Base-by-base conservation (phyloP, 192 early-diverging fungal genomes). In the Backusella mclennaniae region DNA sequence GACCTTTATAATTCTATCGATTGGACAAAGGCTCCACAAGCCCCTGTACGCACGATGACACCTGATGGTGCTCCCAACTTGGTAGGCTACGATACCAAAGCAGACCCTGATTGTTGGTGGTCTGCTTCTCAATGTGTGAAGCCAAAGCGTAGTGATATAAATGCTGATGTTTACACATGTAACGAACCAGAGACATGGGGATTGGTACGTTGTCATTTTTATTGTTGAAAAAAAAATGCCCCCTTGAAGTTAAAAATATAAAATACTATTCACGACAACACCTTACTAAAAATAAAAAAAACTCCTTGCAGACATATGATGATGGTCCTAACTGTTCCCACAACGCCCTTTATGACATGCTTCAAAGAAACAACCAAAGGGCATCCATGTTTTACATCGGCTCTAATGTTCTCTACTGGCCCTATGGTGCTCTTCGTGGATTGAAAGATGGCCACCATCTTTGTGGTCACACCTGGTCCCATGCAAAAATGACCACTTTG, bases 371-470 rank as follows among this genome's bases (percentile, higher is more conserved):
- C 38, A 84, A 84, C n/a, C 70, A 87, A 36, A 89, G 87, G 41
- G 84, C 88, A 5, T 90, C 91, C 11, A 87, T 92, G 76, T 92
- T 91, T 76, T 77, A 87, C 49, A 89, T 90, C 74, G 90, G 90
- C 59, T 80, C 83, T 46, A 89, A 90, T 74, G 89, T 87, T 12
- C 75, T 80, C 38, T 74, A 88, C 77, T 79, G 81, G 73, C 84
- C 88, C 4, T 75, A 81, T 26, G 77, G 73, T 44, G 85, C 85
- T 44, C 56, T 83, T 44, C 77, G 83, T 46, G 85, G 83, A 66
- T 36, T 85, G 15, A 81, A 75, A 35, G 87, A 85, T 53, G 90
- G 90, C 14, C 90, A 91, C 70, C 88, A 90, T 59, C 71, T 91
- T 78, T 87, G 84, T 68, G 81, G 83, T 15, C 90, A 91, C 75